These are phyloP conservation scores for Backusella australiensis DNA, from an alignment of 192 early-diverging fungal species.

Conservation along the genomic window DNA sequence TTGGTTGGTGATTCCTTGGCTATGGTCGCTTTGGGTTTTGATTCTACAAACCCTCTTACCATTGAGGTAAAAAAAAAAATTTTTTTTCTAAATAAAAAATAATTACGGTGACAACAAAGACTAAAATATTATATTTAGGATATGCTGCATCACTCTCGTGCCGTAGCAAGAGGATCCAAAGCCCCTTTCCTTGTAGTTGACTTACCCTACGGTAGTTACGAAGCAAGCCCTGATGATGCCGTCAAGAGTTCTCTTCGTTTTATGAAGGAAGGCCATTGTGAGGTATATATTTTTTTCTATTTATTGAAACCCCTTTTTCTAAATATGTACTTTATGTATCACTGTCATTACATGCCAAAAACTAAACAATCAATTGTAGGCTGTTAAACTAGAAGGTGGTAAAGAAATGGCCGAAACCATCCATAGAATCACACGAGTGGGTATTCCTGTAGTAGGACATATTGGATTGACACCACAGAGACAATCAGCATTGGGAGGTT, in stretches of 20 bases:
- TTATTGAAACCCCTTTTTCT: neutral
- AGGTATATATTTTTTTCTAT: conserved; percentile 37
- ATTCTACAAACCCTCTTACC: conserved; percentile 81
- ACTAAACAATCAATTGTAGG: conserved; percentile 27
- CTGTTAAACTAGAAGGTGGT: conserved; percentile 96
- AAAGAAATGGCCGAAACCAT: conserved; percentile 79
- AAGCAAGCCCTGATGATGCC: conserved; percentile 69
- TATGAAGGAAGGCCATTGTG: conserved; percentile 87
- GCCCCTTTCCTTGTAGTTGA: conserved; percentile 83
- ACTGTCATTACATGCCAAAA: neutral
- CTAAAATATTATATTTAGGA: conserved; percentile 47
- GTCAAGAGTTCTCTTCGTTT: conserved; percentile 78
- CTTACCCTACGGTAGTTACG: conserved; percentile 93
- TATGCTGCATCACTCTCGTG: conserved; percentile 94
- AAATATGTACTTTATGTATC: neutral
- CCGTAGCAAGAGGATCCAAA: conserved; percentile 80
- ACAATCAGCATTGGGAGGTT: conserved; percentile 83
- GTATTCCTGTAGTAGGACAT: conserved; percentile 94
- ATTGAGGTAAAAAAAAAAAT: conserved; percentile 64
- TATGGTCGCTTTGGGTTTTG: conserved; percentile 94
- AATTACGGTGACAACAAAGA: neutral
- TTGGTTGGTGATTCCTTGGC: conserved; percentile 96
- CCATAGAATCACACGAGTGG: conserved; percentile 73
- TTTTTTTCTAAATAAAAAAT: neutral
- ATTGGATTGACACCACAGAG: conserved; percentile 96